Percentiles rank a stretch among this genome's conserved stretches.
phyloP scores from a whole-genome alignment of 306 rosid species.

The Sphenostylis stenocarpa region DNA sequence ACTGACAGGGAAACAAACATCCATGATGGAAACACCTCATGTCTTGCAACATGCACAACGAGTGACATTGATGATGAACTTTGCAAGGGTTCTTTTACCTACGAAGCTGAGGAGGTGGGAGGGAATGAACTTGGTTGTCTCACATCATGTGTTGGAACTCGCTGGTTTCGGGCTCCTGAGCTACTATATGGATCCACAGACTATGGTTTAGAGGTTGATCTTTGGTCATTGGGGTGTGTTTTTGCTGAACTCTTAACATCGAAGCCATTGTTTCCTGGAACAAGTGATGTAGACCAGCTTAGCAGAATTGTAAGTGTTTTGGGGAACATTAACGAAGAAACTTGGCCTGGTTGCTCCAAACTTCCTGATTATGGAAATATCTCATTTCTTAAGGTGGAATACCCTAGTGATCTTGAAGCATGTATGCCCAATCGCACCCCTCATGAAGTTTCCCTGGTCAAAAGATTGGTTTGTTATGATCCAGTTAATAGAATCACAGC shows the following conservation, averaged over 20 bases:
- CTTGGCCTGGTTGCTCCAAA: constrained; percentile 65
- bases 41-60: constrained; percentile 85
- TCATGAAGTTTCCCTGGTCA: constrained; percentile 52
- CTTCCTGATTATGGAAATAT: constrained; percentile 72
- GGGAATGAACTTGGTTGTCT: constrained; percentile 54
- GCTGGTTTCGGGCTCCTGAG: constrained; percentile 89
- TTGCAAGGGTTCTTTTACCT: constrained; percentile 54
- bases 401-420: constrained; percentile 63
- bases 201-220: constrained; percentile 84
- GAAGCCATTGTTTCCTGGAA: constrained; percentile 83
- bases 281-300: constrained; percentile 82
- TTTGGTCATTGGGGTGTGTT: constrained; percentile 94
- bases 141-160: constrained; percentile 88
- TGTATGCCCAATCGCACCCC: constrained; percentile 49
- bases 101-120: constrained; percentile 60
- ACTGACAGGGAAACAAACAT: constrained; percentile 58
- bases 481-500: constrained; percentile 75
- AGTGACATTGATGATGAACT: constrained; percentile 74
- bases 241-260: constrained; percentile 63
- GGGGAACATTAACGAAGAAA: constrained; percentile 74
- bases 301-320: constrained; percentile 66
- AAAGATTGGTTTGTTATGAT: constrained; percentile 66
- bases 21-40: constrained; percentile 71
- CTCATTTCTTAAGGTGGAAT: constrained; percentile 62
- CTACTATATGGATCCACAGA: constrained; percentile 70